phyloP scores from a whole-genome alignment of 2,329 filamentous ascomycete genomes.

The Botryotinia narcissicola region DNA sequence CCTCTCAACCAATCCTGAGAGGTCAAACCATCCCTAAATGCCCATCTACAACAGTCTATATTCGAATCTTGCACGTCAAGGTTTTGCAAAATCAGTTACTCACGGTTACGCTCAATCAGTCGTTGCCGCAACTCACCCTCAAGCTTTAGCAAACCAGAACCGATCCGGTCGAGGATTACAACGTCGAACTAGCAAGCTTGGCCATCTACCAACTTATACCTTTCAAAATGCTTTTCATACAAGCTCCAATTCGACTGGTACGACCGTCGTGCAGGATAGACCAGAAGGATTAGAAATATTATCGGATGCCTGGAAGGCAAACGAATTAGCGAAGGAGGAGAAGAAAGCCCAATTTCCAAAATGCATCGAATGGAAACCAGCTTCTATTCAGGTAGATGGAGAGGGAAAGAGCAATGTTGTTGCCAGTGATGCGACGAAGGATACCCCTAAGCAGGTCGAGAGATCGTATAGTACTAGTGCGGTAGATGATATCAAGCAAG shows the following conservation, averaged over 20 bases:
- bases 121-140: constrained; percentile 86
- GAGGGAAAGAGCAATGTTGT: constrained; percentile 28
- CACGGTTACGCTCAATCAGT: constrained; percentile 98
- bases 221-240: constrained; percentile 76
- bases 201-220: constrained; percentile 53
- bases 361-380: constrained; percentile 84
- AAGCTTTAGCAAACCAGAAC: constrained; percentile 72
- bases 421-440: constrained; percentile 18
- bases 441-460: constrained; percentile 29
- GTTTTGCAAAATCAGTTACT: constrained; percentile 93
- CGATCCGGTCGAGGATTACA: constrained; percentile 61
- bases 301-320: constrained; percentile 84
- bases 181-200: constrained; percentile 48
- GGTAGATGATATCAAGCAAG: constrained; percentile 36
- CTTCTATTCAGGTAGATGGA: constrained; percentile 30
- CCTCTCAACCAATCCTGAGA: constrained; percentile 53
- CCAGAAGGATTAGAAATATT: constrained; percentile 78
- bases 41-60: constrained; percentile 68
- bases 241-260: constrained; percentile 41
- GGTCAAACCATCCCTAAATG: constrained; percentile 80
- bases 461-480: constrained; percentile 35
- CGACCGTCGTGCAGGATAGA: constrained; percentile 51
- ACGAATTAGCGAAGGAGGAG: constrained; percentile 77
- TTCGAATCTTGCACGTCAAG: constrained; percentile 89
- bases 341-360: constrained; percentile 87